These are phyloP conservation scores for Stephanodiscus triporus DNA, from an alignment of 108 stramenopile species.

Conservation along the genomic window DNA sequence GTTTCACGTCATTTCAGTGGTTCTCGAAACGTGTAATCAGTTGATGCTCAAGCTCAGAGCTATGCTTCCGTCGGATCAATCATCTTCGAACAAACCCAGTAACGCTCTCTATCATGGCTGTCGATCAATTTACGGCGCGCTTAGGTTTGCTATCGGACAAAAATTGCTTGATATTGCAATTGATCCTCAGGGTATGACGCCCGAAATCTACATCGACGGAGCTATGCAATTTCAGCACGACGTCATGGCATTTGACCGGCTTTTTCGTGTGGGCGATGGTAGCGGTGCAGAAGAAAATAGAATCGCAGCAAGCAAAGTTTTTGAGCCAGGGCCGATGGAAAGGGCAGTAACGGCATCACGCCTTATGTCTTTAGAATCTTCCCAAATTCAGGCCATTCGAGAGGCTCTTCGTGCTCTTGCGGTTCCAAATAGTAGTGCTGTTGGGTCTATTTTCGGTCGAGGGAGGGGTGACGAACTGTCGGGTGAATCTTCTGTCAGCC, in stretches of 20 bases:
- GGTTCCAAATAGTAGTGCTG: constrained; percentile 15
- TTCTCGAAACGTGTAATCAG: constrained; percentile 23
- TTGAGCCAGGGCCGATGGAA: constrained; percentile 35
- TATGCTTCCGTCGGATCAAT: neutral
- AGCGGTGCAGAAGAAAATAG: constrained; percentile 37
- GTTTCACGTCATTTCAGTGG: constrained; percentile 32
- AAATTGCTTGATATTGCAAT: constrained; percentile 77
- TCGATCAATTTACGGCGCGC: constrained; percentile 36
- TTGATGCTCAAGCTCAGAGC: neutral
- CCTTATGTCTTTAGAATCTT: constrained; percentile 56
- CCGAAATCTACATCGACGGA: constrained; percentile 52
- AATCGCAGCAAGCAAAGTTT: neutral
- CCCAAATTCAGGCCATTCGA: constrained; percentile 38
- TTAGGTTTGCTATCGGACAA: constrained; percentile 50
- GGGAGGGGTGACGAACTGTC: neutral
- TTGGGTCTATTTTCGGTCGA: constrained; percentile 18
- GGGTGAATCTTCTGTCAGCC: neutral
- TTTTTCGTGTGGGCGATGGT: constrained; percentile 30
- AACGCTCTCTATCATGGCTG: constrained; percentile 25
- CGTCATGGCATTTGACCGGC: constrained; percentile 20
- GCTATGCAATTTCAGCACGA: constrained; percentile 52
- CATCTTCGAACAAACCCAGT: constrained; percentile 5
- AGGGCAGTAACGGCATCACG: constrained; percentile 47
- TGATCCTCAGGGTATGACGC: constrained; percentile 68
- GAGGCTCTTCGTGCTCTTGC: constrained; percentile 59